A percentile compares a stretch with the other conserved stretches of the same genome.
These are phyloP conservation scores for Ceratocystis colombiana DNA, from an alignment of 2,329 filamentous ascomycete species.

Conservation along the genomic window DNA sequence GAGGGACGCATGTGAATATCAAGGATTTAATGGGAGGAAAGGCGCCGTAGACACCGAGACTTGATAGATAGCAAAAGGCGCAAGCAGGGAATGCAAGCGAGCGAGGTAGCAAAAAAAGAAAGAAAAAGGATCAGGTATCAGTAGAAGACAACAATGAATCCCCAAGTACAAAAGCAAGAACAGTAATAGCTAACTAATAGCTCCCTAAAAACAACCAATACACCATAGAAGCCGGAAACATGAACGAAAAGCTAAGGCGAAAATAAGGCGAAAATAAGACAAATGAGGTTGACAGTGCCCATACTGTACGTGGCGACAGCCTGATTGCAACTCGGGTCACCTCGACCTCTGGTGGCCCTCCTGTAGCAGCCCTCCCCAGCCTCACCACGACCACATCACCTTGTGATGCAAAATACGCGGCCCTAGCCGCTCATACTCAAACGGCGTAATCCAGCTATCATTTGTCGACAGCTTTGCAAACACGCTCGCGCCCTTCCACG, in stretches of 20 bases:
- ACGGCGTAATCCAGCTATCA: slow-evolving; percentile 83
- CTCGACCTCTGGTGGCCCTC: background rate
- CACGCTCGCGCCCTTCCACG: slow-evolving; percentile 95
- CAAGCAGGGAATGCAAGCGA: background rate
- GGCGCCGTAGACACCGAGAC: no score
- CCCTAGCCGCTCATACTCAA: slow-evolving; percentile 82
- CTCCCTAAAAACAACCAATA: background rate
- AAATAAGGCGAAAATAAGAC: no score
- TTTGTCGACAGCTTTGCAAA: slow-evolving; percentile 88
- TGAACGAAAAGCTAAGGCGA: no score
- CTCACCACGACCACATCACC: slow-evolving; percentile 52
- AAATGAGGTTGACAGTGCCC: no score
- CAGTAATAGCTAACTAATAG: no score
- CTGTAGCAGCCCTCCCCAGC: background rate
- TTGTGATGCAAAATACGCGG: slow-evolving; percentile 76
- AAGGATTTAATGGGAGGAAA: no score
- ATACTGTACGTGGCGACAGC: no score
- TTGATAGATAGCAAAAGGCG: background rate
- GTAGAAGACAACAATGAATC: no score
- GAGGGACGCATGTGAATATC: no score
- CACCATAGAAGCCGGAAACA: background rate
- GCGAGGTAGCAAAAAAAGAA: background rate
- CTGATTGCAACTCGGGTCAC: background rate
- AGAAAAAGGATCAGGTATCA: background rate
- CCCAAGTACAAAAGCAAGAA: no score